Base-by-base conservation (phyloP, 345 rosid genomes). In the Populus deltoides region DNA sequence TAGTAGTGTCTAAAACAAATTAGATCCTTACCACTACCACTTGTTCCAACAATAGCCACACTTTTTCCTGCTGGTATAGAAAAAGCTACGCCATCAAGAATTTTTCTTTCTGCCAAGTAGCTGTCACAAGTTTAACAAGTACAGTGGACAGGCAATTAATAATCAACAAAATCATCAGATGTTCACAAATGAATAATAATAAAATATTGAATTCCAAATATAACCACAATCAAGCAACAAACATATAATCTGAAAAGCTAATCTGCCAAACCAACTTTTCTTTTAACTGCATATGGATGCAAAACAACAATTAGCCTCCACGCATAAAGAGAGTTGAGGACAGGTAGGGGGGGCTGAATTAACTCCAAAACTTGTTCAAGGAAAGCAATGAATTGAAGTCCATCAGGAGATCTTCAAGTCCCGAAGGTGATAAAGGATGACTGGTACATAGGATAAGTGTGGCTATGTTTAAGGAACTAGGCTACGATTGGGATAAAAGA, bases 21-120 rank as follows among this genome's bases (percentile, higher is more conserved):
- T 13, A 53, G 79, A 80, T 62, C 35, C 90, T 84, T 90, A 92
- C 98, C 98, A 66, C 99, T 96, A 76, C 98, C 98, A 77, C 99
- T 96, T n/a, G 99, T 94, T 78, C 99, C 98, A 79, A 93, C 98
- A 83, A 96, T 92, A 77, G 99, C 99, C 82, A 93, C 93, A 85
- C 98, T 96, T 82, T 92, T 94, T 75, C 97, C 99, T 71, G 97
- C 95, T 17, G 97, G 97, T 66, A 93, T 92, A 49, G 83, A 83
- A 86, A 94, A 96, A 73, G 98, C 92, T 72, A 96, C 87, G 75
- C 98, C 97, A 82, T 96, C 91, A 80, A 96, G 92, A 79, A 91
- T 93, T 86, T 90, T 96, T 81, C 99, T 89, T 78, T 90, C 98
- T 59, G 85, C 72, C 81, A 87, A 79, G 89, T 96, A 96, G 86